A percentile compares a stretch with the other conserved stretches of the same genome.
These are phyloP conservation scores for Ustanciosporium gigantosporum DNA, from an alignment of 1,284 basidiomycete genomes.

Conservation along the genomic window DNA sequence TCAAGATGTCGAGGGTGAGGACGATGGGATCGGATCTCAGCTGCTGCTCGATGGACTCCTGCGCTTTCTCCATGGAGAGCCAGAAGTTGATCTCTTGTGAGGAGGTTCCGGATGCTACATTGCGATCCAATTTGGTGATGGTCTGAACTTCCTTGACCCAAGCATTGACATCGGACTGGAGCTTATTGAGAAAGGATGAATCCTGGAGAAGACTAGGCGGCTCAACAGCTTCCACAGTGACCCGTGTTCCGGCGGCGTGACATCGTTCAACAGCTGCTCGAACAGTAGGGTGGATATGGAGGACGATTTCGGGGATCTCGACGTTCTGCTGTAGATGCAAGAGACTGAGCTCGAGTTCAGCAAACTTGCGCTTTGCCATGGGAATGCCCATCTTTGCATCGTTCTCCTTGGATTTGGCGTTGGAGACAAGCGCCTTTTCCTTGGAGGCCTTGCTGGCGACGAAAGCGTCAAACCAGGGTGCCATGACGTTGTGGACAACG, in stretches of 20 bases:
- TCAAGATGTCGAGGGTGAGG: conserved; percentile 89
- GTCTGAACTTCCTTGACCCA: conserved; percentile 99
- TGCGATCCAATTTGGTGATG: conserved; percentile 85
- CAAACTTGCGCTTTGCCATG: conserved; percentile 98
- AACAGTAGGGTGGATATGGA: conserved; percentile 87
- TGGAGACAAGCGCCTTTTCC: conserved; percentile 26
- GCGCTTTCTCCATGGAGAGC: conserved; percentile 87
- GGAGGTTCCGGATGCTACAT: conserved; percentile 92
- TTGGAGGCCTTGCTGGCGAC: conserved; percentile 66
- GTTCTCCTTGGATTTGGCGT: conserved; percentile 49
- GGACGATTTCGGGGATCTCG: conserved; percentile 94
- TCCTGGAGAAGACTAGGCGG: conserved; percentile 74
- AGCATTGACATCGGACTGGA: conserved; percentile 90
- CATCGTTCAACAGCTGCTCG: conserved; percentile 72
- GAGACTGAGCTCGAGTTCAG: conserved; percentile 93
- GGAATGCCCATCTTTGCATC: conserved; percentile 89
- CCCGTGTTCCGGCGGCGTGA: conserved; percentile 67
- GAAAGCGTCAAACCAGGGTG: conserved; percentile 97
- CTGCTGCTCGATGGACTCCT: conserved; percentile 91
- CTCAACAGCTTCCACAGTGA: conserved; percentile 78
- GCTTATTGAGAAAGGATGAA: conserved; percentile 86
- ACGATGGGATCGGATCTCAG: conserved; percentile 85
- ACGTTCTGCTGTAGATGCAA: conserved; percentile 97
- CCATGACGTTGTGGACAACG: conserved; percentile 93
- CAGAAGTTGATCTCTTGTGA: conserved; percentile 99